Evolutionary conservation across 495 filamentous ascomycete genomes (phyloP), one percentile per base, ranked within the genome.

Genomic region (Poronia punctata): DNA sequence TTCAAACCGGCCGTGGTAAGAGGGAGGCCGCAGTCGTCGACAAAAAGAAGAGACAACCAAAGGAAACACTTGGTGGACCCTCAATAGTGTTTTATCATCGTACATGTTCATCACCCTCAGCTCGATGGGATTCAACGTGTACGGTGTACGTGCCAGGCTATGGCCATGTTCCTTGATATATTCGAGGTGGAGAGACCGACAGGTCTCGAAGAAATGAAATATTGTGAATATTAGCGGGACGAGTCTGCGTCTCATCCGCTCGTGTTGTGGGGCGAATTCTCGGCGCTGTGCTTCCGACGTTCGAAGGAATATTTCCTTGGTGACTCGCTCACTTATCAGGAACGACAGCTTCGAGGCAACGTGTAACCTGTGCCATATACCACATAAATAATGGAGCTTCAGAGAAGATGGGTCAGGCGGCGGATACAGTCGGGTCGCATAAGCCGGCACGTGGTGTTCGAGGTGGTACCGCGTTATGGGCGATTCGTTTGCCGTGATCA

Each of bases 161-260:
- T 64, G 50, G 0, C 66, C 67, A 30, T 66, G 52, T 23, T 69
- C 59, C 16, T 54, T 54, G 18, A 78, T 62, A 43, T 72, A 74
- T 36, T 70, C 50, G 14, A 74, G 53, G 48, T 78, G 72, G n/a
- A 72, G 60, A 28, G 65, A 60, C 36, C 74, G 71, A 46, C 74
- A 76, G 3, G 63, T 72, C 47, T 78, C 74, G 49, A 78, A 78
- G 50, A 78, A 78, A 51, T 78, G 74, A 45, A 76, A 76, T 25
- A 75, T 52, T 11, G 74, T 74, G 35, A 78, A 76, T 10, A 78
- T 55, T 16, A 73, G 41, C 3, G 74, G 74, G 27, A 75, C 68
- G 22, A 78, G 53, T 30, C 74, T 68, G 21, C 71, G 67, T 24
- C 72, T 66, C 72, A 78, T 78, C 8, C 74, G 66, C 45, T 69